Base-by-base conservation (phyloP, 164 flowering plant species). In the Kingdonia uniflora region DNA sequence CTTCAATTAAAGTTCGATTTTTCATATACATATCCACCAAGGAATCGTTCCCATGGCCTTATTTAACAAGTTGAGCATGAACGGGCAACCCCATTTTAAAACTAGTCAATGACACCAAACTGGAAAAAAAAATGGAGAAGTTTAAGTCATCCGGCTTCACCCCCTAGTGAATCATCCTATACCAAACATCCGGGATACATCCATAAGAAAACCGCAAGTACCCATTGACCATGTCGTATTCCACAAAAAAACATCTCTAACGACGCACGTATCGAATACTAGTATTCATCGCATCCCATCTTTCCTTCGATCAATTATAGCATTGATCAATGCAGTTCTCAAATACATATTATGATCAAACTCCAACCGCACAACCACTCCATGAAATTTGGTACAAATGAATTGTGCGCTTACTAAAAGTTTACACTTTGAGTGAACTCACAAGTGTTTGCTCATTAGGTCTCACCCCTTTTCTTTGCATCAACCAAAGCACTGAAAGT, bases 21-120 rank as follows among this genome's bases (percentile, higher is more conserved):
- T 87, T 85, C 33, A 84, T 54, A 54, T 87, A 87, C 87, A 87
- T 79, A 56, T 78, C 88, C 1, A 68, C 73, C 63, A 87, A 64
- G 5, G 87, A 71, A 55, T 84, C 92, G 60, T 49, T 63, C 13
- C 80, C 82, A 65, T 77, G 70, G 16, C 96, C 96, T 41, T 60
- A 56, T 65, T 84, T 84, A 43, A 77, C 70, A 14, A 84, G 74
- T 58, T 70, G 79, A 4, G 64, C 84, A 63, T 87, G 96, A 29
- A 79, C 81, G 64, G 82, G 90, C 66, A 73, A 11, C 2, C 90
- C 94, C 70, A 71, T 59, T 48, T 65, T 35, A 19, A 72, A 54
- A 65, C 68, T 58, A 24, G 57, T 54, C 38, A 71, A 51, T 14
- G 77, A 75, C 16, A 83, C 84, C 65, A 81, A 62, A 12, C 76